phyloP scores from a whole-genome alignment of 2,329 filamentous ascomycete species.

The Epichloe bromicola region DNA sequence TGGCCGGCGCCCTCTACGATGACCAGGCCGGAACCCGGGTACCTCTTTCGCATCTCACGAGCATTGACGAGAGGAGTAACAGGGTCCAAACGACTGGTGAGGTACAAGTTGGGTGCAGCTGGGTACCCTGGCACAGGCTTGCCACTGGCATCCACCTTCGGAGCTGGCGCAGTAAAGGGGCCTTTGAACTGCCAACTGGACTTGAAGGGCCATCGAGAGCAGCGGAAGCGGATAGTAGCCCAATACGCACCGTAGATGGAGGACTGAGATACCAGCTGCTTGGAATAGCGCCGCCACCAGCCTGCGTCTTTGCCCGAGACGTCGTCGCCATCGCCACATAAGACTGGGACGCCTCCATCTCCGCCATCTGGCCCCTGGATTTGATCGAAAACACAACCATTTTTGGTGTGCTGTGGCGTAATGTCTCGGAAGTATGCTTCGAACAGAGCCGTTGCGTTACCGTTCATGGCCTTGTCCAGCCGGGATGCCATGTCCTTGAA shows the following conservation, averaged over 20 bases:
- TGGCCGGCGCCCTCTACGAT: constrained; percentile 20
- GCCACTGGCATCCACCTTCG: constrained; percentile 5
- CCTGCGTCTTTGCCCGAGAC: constrained; percentile 5
- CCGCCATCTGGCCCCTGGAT: background rate
- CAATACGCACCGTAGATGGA: constrained; percentile 15
- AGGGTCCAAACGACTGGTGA: constrained; percentile 28
- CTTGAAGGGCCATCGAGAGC: constrained; percentile 20
- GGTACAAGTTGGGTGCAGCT: constrained; percentile 20
- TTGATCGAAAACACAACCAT: background rate
- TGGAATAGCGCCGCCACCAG: constrained; percentile 12
- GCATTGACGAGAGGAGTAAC: constrained; percentile 25
- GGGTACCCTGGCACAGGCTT: constrained; percentile 1
- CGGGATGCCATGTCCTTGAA: constrained; percentile 3
- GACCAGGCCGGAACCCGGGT: constrained; percentile 17
- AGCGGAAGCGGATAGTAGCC: constrained; percentile 15
- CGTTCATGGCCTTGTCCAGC: constrained; percentile 3
- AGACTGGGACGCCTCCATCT: background rate
- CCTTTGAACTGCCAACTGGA: constrained; percentile 22
- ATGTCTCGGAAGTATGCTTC: background rate
- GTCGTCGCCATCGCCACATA: constrained; percentile 12
- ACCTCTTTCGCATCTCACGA: constrained; percentile 15
- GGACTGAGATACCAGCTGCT: constrained; percentile 11
- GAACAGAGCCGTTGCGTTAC: background rate
- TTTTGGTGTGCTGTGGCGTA: background rate
- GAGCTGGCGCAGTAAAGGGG: constrained; percentile 8